Evolutionary conservation across 176 grass and related monocot genomes (phyloP), one percentile per base, ranked within the genome.

Genomic region (Carex parvula): DNA sequence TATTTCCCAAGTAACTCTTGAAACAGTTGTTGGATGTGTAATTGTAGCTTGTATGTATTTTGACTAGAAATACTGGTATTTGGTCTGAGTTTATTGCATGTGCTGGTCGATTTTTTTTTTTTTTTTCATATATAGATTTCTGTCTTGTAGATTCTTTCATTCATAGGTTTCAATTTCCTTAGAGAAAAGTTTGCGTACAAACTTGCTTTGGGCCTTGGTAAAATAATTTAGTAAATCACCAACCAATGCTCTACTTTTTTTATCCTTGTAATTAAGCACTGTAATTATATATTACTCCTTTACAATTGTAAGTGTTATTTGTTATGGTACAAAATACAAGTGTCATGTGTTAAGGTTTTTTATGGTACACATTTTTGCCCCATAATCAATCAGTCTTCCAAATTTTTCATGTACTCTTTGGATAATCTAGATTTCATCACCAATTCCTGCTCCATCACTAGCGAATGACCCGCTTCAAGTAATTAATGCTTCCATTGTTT

Each of bases 321-420:
- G 16, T 44, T 35, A 74, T 52, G 21, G 22, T 76, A 55, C 48
- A 54, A 67, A 48, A 48, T 48, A 48, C 46, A 48, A 48, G 46
- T 30, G 13, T 33, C 24, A 68, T 30, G 29, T 69, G 48, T 48
- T 3, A 35, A 39, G 37, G 4, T 39, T 39, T 39, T 5, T 39
- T 39, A 39, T 39, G 37, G 37, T 39, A 39, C 85, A 71, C 7
- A 15, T 74, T 6, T 46, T 60, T 54, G 35, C 42, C 33, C 12
- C 0, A 70, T 41, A 16, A 80, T 74, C 92, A 16, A 80, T 74
- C 92, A 95, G 26, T 92, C 91, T 64, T 92, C 89, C 30, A 98
- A 62, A 85, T 93, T 95, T 70, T 98, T 98, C 91, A 98, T 90
- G 53, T 95, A 98, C 80, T 95, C 88, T 83, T 98, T 98, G 6